Percentiles rank a stretch among this genome's conserved stretches.
Evolutionary conservation across 2,329 filamentous ascomycete species (phyloP).

Genomic region (Penicillium sp.): DNA sequence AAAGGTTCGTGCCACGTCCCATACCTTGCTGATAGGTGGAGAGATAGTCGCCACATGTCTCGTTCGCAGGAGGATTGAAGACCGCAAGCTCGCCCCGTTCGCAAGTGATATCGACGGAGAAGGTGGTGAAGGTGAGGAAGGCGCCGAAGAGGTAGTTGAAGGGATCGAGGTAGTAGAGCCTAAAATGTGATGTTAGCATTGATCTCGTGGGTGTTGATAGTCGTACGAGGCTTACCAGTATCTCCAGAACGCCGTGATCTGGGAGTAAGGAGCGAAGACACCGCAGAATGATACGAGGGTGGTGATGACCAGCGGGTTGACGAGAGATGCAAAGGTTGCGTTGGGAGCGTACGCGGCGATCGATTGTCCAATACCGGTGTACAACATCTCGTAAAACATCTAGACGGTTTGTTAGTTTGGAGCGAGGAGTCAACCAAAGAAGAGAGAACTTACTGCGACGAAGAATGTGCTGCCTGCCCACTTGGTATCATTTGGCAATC

Average conservation of each 20-base stretch:
- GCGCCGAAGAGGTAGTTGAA: constrained; percentile 6
- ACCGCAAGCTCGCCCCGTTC: constrained; percentile 2
- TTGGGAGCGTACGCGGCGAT: constrained; percentile 6
- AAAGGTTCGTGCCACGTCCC: constrained; percentile 14
- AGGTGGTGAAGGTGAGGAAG: constrained; percentile 8
- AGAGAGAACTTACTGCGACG: constrained; percentile 1
- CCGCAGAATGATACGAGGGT: constrained; percentile 3
- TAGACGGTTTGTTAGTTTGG: constrained; percentile 8
- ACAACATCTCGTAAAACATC: constrained; percentile 6
- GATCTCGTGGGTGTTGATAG: neutral
- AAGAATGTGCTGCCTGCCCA: constrained; percentile 22
- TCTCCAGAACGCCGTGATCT: constrained; percentile 2
- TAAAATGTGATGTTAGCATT: neutral
- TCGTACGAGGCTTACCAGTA: constrained; percentile 3
- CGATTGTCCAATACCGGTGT: constrained; percentile 4
- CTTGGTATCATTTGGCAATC: constrained; percentile 28
- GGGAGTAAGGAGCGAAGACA: neutral
- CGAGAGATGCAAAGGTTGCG: constrained; percentile 4
- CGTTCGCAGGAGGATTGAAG: constrained; percentile 6
- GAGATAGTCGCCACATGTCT: constrained; percentile 11
- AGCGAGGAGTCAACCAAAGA: constrained; percentile 8
- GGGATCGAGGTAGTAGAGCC: constrained; percentile 3
- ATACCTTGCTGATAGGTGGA: constrained; percentile 7
- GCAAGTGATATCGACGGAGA: constrained; percentile 3
- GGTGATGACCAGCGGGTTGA: constrained; percentile 1